Base-by-base conservation (phyloP, 2,329 filamentous ascomycete species). In the Aureobasidium sp. region DNA sequence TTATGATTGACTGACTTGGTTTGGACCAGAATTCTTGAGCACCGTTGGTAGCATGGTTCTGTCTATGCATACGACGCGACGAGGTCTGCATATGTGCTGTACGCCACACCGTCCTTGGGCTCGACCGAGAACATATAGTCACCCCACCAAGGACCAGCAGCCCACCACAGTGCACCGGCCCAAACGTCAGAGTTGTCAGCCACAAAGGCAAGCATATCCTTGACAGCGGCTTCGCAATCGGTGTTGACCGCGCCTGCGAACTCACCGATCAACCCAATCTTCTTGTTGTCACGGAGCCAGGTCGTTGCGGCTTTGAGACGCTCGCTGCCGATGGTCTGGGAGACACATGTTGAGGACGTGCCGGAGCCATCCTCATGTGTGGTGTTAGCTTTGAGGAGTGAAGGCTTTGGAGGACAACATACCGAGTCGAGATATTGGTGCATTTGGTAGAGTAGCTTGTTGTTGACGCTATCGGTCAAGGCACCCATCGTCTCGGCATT, bases 371-470 rank as follows among this genome's bases (percentile, higher is more conserved):
- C n/a, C n/a, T n/a, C n/a, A 80, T 78, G 63, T 84, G 0, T 22
- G n/a, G 17, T 50, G 35, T 39, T 31, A 60, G 33, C 31, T 49
- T 60, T 2, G 31, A 17, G 12, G n/a, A 19, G 19, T 19, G 24
- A 7, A 7, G 5, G 14, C 5, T 17, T 12, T 19, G 6, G 19
- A 24, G 5, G 8, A 22, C 27, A 5, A 50, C 57, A n/a, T 29
- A 58, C 53, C 5, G 71, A 73, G 71, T 85, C 82, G 40, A 85
- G 81, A 67, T 85, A 85, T 72, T 85, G 82, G 69, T 85, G 82
- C 82, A 85, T 84, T 68, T 85, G 80, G 71, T 82, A 84, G 68
- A 85, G 71, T 62, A 84, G 76, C 67, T 81, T 82, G 71, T 83
- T 72, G 49, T 74, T 63, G 0, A 81, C 75, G 29, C 22, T 52